Evolutionary conservation across 305 asterid species (phyloP), one percentile per base, ranked within the genome.

Genomic region (Solanum aculeatissimum): DNA sequence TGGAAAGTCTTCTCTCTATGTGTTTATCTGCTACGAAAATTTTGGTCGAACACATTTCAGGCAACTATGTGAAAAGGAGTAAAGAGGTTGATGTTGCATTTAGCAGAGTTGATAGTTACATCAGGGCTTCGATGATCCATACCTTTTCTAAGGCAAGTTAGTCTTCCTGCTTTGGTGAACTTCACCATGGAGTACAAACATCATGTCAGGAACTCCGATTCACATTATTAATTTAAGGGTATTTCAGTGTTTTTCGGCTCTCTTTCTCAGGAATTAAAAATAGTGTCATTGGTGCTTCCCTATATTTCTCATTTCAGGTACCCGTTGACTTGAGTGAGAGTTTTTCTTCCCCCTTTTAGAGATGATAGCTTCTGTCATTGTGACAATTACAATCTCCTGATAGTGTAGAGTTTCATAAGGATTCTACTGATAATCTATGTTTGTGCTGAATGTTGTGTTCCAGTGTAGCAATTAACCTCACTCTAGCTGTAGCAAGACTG

Each of bases 141-240:
- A 91, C 94, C 85, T 95, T 89, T 86, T 84, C 92, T 84, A 94
- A 93, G 99, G 99, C 97, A 92, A 93, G 98, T 89, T 84, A 55
- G 43, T 49, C 18, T 32, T 81, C 65, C 70, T 57, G 32, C 84
- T 83, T 54, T 21, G 42, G 45, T 62, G 47, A 81, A 68, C 38
- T 40, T 27, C 43, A 19, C 45, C 57, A 35, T 57, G 69, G 35
- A 19, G 32, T 71, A 4, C 49, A 62, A 45, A 35, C 68, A 62
- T 54, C 47, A 43, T 78, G 42, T 66, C 32, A 35, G 43, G 19
- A 83, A 47, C 80, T 83, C 47, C 68, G 54, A 23, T 49, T 25
- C 9, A 27, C 80, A 49, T 66, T 49, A 19, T 66, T 83, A 70
- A 40, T 81, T 38, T 38, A 80, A 83, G 58, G 63, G 85, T 16